Evolutionary conservation across 2,329 filamentous ascomycete species (phyloP), one percentile per base, ranked within the genome.

Genomic region (Ceratocystis albifundus): DNA sequence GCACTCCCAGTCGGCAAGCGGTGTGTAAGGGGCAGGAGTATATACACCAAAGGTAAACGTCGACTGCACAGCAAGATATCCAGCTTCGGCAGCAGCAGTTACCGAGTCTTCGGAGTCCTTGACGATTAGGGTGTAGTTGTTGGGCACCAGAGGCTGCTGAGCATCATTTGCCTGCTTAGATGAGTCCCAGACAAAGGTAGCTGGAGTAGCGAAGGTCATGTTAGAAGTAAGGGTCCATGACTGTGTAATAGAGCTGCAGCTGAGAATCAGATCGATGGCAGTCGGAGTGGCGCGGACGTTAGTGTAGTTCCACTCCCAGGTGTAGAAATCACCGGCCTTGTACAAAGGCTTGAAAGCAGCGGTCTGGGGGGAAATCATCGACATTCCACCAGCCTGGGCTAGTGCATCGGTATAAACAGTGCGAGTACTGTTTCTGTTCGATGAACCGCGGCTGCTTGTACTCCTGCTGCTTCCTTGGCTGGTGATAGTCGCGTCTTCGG

Each of bases 231-330:
- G 76, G 17, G 84, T 87, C 76, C 82, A 87, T 1, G 83, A 80
- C 68, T 78, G 76, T 22, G 77, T 74, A 57, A 78, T 80, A 6
- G 73, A 73, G 50, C 80, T 80, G 76, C 82, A 84, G 69, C 81
- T 82, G 44, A 84, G 77, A 67, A 85, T 73, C 15, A 87, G 76
- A 69, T 87, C 83, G 67, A 88, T 72, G 50, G 83, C 84, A 2
- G 81, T 84, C 1, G 85, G 85, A 0, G 77, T 81, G 30, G 76
- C 82, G 66, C 79, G 76, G 36, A 88, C 73, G 57, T 80, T 80
- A 2, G 85, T 87, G 76, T 86, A 87, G 75, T 87, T 87, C 84
- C 84, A 88, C 61, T 75, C 79, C 74, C 82, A 84, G 15, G 83
- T 86, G 55, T 86, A 76, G 57, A 77, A 77, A 71, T 85, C 80